These are phyloP conservation scores for Mycena capillaripes DNA, from an alignment of 768 basidiomycete genomes.

Conservation along the genomic window DNA sequence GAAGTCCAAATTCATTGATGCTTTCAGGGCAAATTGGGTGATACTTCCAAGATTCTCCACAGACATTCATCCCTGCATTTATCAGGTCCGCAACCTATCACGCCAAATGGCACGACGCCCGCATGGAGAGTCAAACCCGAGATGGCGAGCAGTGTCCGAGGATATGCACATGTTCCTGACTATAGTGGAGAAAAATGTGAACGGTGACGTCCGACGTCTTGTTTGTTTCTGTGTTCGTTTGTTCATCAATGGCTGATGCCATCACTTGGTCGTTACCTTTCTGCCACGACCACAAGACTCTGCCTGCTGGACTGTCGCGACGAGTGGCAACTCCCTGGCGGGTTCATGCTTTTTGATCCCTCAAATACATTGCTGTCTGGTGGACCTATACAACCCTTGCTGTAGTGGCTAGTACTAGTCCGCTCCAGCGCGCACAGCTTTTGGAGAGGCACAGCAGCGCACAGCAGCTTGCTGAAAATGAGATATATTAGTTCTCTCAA, in stretches of 20 bases:
- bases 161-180: too few relatives aligned
- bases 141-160: neutral
- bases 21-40: neutral
- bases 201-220: neutral
- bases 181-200: neutral
- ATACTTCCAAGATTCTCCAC: neutral
- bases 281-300: neutral
- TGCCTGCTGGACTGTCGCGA: neutral
- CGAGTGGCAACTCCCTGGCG: neutral
- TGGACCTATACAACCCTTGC: too few relatives aligned
- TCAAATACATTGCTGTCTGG: neutral
- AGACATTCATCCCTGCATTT: neutral
- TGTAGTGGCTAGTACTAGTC: too few relatives aligned
- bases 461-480: too few relatives aligned
- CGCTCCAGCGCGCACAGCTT: neutral
- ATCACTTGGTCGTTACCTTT: neutral
- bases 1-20: neutral
- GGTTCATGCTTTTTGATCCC: neutral
- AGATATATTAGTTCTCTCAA: neutral
- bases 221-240: neutral
- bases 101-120: neutral
- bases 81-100: neutral
- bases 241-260: neutral
- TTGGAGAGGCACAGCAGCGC: neutral
- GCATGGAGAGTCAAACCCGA: neutral